Percentiles rank a stretch among this genome's conserved stretches.
phyloP scores from a whole-genome alignment of 495 filamentous ascomycete genomes.

The Trichoderma orchidacearum region DNA sequence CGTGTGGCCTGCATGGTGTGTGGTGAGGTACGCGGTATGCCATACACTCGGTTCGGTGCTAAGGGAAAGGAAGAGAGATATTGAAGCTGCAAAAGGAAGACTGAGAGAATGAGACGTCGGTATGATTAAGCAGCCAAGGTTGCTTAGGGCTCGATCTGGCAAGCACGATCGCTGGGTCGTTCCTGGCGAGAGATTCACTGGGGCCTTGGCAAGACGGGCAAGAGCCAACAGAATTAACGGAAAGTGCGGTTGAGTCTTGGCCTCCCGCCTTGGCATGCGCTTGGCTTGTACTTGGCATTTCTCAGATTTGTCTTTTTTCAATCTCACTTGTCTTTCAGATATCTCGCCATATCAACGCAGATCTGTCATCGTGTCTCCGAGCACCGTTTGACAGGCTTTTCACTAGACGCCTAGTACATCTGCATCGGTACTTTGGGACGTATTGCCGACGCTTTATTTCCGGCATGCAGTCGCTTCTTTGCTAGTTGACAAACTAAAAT shows the following conservation, averaged over 20 bases:
- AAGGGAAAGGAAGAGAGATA: no score
- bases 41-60: not conserved
- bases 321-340: no score
- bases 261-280: not conserved
- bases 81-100: not conserved
- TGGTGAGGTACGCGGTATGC: not conserved
- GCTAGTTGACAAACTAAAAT: no score
- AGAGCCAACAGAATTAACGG: not conserved
- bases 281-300: not conserved
- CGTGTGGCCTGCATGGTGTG: not conserved
- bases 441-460: no score
- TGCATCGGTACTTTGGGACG: no score
- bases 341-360: no score
- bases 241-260: not conserved
- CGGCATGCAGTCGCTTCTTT: no score
- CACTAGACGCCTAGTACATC: no score
- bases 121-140: not conserved
- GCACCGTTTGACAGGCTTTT: no score
- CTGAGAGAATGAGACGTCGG: not conserved
- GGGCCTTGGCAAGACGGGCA: not conserved
- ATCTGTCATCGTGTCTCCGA: no score
- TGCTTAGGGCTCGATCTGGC: not conserved
- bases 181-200: not conserved
- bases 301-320: no score
- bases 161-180: not conserved